phyloP scores from a whole-genome alignment of 2,329 filamentous ascomycete genomes.

The Cephalotrichum gorgonifer region DNA sequence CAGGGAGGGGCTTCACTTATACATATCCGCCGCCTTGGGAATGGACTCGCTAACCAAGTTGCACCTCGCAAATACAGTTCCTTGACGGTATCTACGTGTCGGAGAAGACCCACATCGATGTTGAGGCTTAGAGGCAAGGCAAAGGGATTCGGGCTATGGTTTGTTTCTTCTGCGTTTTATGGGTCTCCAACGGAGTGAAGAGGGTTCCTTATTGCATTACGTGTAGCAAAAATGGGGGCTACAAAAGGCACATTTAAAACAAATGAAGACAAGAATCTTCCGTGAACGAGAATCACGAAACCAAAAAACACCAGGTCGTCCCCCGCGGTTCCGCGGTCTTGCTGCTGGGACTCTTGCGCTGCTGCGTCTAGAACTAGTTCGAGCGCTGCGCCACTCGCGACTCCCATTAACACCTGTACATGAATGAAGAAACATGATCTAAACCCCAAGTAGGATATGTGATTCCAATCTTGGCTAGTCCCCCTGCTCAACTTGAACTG shows the following conservation, averaged over 20 bases:
- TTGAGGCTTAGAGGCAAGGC: slow-evolving; percentile 36
- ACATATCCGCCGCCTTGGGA: too few relatives aligned
- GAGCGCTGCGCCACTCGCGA: background rate
- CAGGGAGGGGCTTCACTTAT: background rate
- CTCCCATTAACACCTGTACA: background rate
- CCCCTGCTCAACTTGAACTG: too few relatives aligned
- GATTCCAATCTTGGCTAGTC: too few relatives aligned
- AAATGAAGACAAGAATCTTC: slow-evolving; percentile 2
- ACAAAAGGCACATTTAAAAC: slow-evolving; percentile 13
- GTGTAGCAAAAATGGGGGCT: slow-evolving; percentile 38
- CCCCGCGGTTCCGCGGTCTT: too few relatives aligned
- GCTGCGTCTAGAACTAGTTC: background rate
- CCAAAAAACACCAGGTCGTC: too few relatives aligned
- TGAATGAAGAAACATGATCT: background rate
- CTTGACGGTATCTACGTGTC: slow-evolving; percentile 99
- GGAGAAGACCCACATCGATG: slow-evolving; percentile 91
- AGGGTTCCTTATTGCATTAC: slow-evolving; percentile 52
- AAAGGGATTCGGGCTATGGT: slow-evolving; percentile 25
- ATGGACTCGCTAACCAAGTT: background rate
- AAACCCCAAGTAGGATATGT: background rate
- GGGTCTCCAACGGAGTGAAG: slow-evolving; percentile 46
- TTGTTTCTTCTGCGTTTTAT: slow-evolving; percentile 45
- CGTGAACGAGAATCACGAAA: background rate
- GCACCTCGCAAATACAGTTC: slow-evolving; percentile 60
- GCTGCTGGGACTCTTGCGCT: too few relatives aligned